Base-by-base conservation (phyloP, 148 eudicot genomes). In the Rhododendron kiyosumense region DNA sequence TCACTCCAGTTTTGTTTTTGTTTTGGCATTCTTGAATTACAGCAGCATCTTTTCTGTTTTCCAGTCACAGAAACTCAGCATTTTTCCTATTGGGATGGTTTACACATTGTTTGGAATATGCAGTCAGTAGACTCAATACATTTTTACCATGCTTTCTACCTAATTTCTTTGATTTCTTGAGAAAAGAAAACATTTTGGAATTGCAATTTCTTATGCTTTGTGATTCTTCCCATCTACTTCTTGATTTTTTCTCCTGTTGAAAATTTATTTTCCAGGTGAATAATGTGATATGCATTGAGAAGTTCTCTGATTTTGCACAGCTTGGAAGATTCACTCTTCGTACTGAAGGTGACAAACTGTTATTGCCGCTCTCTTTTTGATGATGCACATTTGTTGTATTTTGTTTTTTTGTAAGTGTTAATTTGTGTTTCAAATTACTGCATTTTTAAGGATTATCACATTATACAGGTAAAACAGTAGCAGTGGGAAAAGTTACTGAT, bases 401-500 rank as follows among this genome's bases (percentile, higher is more conserved):
- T 12, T 17, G 88, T 6, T 71, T 9, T 67, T 3, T 59, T 20
- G 45, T 6, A 9, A 3, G 24, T 48, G 30, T 26, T 41, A 41
- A 41, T n/a, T 49, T 30, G 4, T 69, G n/a, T 52, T 78, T 51
- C 79, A 67, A 30, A 28, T 74, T 81, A 41, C 15, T 17, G 11
- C 45, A 5, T 86, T 82, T 51, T 38, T 73, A 26, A 43, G 24
- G 32, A 59, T 52, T 81, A 4, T 51, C 34, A 34, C 15, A 34
- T 7, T 61, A 78, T 84, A 18, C 93, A 96, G 98, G 98, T 85
- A 94, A 93, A 92, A 96, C 98, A 20, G 89, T 96, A 59, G 98
- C 97, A 20, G 93, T 94, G 76, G 98, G 98, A 46, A 94, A 92
- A 89, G 91, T 96, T 59, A 92, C 88, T 9, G 88, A 74, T 57